Base-by-base conservation (phyloP, 2,329 filamentous ascomycete species). In the Cercospora zeina region DNA sequence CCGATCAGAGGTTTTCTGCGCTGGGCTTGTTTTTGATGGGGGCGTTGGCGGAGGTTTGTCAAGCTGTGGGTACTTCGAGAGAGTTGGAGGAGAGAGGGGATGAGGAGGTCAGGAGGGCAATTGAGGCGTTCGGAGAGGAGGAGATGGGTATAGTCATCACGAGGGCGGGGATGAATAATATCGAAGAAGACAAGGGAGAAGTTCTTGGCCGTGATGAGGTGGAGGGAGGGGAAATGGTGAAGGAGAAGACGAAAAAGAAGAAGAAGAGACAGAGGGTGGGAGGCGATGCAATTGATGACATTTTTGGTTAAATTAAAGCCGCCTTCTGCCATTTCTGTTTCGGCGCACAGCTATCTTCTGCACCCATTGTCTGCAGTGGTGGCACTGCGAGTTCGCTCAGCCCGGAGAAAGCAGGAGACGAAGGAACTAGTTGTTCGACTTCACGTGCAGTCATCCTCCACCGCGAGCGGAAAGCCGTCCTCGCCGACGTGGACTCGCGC, bases 201-300 rank as follows among this genome's bases (percentile, higher is more conserved):
- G 61, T 62, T 31, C 27, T 53, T 13, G 14, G 27, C 8, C 27
- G 49, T 2, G 27, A 30, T 3, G 14, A 8, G 13, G 31, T 34
- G 19, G 31, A 53, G 49, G 27, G 14, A 4, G 49, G 21, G 31
- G 2, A 9, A 13, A 34, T 2, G 31, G 8, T 10, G 21, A 49
- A 19, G 21, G 42, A 49, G 21, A 49, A 30, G 42, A 10, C 42
- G 14, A 77, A 79, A 66, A 55, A 64, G 61, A 79, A 76, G 63
- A 84, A 81, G 71, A 86, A 83, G 74, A 86, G 83, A 69, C 83
- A 81, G 69, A 82, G 81, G 60, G 83, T 79, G 66, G 83, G 79
- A 4, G 79, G 79, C 5, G 85, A 92, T 72, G 88, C 85, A 45
- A 89, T 93, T 59, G 89, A 92, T 65, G 86, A 87, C 71, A 75